Evolutionary conservation across 805 yeast genomes (phyloP).

Genomic region (Candida khao-thaluensis): DNA sequence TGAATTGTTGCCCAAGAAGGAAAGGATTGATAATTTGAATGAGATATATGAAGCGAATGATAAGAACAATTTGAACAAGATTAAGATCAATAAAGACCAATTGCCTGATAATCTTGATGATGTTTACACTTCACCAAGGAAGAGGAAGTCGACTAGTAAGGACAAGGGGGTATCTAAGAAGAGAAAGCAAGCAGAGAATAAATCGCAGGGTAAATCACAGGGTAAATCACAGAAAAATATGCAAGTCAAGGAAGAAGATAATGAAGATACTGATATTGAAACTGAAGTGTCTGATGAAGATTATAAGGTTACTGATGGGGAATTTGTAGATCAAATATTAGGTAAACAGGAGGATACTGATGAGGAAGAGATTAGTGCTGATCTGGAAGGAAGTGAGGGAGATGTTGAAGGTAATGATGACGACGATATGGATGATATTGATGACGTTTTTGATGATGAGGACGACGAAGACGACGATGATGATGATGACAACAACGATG

Average conservation of each 20-base stretch:
- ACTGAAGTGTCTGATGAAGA: constrained; percentile 4
- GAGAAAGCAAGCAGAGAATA: neutral
- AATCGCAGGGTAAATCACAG: too few species aligned
- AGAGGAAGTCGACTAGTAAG: constrained; percentile 2
- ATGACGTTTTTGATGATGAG: neutral
- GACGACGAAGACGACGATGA: constrained; percentile 4
- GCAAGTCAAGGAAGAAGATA: constrained; percentile 1
- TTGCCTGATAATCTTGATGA: constrained; percentile 22
- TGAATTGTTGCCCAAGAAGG: constrained; percentile 18
- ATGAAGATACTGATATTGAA: constrained; percentile 6
- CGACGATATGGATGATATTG: constrained; percentile 7
- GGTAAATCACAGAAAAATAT: neutral
- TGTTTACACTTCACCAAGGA: constrained; percentile 8
- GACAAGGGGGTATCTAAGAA: neutral
- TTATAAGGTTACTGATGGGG: constrained; percentile 4
- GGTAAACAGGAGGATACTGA: constrained; percentile 1
- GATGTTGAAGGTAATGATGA: neutral
- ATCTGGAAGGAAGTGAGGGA: neutral
- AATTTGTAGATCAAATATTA: constrained; percentile 3
- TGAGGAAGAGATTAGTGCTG: neutral
- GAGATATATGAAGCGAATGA: constrained; percentile 15
- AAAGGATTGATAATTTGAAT: constrained; percentile 19
- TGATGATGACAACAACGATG: constrained; percentile 2
- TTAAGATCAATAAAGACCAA: constrained; percentile 17
- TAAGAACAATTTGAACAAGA: constrained; percentile 17